Conservation (phyloP, 805 yeast species). For the Metschnikowia colocasiae region DNA sequence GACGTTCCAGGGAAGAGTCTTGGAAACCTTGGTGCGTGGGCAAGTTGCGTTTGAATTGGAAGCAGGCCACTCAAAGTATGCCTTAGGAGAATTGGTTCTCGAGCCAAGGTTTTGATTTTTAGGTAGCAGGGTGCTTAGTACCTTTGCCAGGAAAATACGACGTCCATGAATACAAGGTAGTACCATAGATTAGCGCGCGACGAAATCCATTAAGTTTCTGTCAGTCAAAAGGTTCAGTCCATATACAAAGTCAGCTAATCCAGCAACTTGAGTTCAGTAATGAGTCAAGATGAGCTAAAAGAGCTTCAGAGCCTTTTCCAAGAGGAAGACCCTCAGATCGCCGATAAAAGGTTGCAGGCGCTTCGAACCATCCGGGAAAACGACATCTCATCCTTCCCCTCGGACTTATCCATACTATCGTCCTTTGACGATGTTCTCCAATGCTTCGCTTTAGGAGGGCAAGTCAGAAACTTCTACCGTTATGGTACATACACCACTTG, state of each 20-base stretch:
- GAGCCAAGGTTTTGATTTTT: constrained; percentile 46
- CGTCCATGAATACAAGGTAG: neutral
- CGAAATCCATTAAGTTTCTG: neutral
- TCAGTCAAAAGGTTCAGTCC: neutral
- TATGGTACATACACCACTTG: constrained; percentile 78
- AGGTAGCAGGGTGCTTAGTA: neutral
- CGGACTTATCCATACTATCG: constrained; percentile 47
- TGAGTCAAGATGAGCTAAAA: constrained; percentile 10
- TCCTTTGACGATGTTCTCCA: constrained; percentile 83
- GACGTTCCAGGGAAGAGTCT: constrained; percentile 65
- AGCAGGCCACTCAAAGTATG: constrained; percentile 51
- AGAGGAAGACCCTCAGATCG: constrained; percentile 15
- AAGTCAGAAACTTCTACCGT: constrained; percentile 76
- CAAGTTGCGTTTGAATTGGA: constrained; percentile 55
- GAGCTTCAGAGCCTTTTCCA: constrained; percentile 13
- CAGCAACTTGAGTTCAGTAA: neutral
- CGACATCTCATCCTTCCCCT: constrained; percentile 26
- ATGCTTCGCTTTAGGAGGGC: constrained; percentile 91
- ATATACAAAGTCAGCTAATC: neutral
- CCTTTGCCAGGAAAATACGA: neutral
- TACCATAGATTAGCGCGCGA: neutral
- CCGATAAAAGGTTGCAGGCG: constrained; percentile 13
- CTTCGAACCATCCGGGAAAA: constrained; percentile 16
- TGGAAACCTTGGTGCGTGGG: constrained; percentile 80
- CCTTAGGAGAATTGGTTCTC: constrained; percentile 58